A percentile compares a stretch with the other conserved stretches of the same genome.
phyloP scores from a whole-genome alignment of 495 filamentous ascomycete species.

The Hypomontagnella submonticulosa region DNA sequence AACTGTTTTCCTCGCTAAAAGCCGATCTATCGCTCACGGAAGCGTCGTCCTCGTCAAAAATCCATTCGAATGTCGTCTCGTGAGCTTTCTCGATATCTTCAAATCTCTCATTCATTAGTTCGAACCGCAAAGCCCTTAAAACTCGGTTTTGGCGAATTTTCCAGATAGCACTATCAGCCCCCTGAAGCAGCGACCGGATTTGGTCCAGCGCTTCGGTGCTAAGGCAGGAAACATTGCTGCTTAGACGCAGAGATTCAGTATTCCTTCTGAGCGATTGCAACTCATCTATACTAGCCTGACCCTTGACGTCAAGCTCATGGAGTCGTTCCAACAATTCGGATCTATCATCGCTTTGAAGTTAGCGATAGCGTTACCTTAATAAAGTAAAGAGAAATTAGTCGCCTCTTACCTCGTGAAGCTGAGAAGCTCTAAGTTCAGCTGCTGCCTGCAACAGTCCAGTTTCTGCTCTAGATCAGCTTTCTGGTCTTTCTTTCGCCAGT shows the following conservation, averaged over 20 bases:
- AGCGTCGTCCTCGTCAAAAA: conserved; percentile 21
- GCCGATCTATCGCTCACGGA: too few relatives aligned
- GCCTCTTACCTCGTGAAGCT: conserved; percentile 29
- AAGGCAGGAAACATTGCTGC: conserved; percentile 32
- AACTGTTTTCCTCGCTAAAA: too few relatives aligned
- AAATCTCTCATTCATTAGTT: conserved; percentile 35
- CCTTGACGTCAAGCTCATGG: conserved; percentile 17
- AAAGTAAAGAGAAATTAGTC: background rate
- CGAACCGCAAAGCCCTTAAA: conserved; percentile 37
- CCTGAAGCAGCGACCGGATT: conserved; percentile 32
- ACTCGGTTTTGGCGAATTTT: conserved; percentile 25
- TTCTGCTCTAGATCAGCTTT: conserved; percentile 35
- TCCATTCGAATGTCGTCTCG: conserved; percentile 45
- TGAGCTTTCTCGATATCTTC: conserved; percentile 37
- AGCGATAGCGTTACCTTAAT: background rate
- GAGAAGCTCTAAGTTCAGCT: conserved; percentile 36
- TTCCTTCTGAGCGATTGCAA: conserved; percentile 29
- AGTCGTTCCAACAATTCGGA: conserved; percentile 20
- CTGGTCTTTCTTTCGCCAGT: conserved; percentile 33
- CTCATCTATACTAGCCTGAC: conserved; percentile 23
- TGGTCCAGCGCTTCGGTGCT: conserved; percentile 17
- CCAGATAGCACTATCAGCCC: conserved; percentile 24
- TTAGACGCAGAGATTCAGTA: conserved; percentile 33
- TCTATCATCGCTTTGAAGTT: conserved; percentile 5
- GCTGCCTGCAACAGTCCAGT: conserved; percentile 36